A percentile compares a stretch with the other conserved stretches of the same genome.
phyloP scores from a whole-genome alignment of 257 asterid genomes.

The Nicotiana obtusifolia region DNA sequence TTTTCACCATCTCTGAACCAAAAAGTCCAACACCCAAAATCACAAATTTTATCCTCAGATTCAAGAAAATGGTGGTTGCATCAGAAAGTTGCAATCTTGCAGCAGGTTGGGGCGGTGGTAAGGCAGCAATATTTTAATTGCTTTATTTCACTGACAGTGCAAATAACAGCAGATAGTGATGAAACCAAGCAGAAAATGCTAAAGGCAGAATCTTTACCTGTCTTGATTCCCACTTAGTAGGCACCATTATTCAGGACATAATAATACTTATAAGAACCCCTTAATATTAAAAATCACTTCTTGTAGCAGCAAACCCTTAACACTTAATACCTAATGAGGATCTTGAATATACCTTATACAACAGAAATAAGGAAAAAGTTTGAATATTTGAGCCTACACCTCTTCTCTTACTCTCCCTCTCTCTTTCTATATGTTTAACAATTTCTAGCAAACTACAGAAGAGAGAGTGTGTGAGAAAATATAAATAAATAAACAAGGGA shows the following conservation, averaged over 20 bases:
- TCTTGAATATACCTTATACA: slow-evolving; percentile 28
- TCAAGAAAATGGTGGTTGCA: not conserved
- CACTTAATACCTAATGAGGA: slow-evolving; percentile 29
- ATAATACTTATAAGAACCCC: slow-evolving; percentile 18
- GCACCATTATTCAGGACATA: slow-evolving; percentile 23
- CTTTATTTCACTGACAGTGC: slow-evolving; percentile 17
- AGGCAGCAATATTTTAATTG: slow-evolving; percentile 12
- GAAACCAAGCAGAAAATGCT: slow-evolving; percentile 27
- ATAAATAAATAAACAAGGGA: not conserved
- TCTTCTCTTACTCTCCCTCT: not conserved
- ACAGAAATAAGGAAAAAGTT: not conserved
- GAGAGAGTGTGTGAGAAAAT: no score
- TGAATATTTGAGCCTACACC: not conserved
- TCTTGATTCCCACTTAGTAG: slow-evolving; percentile 41
- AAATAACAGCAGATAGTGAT: slow-evolving; percentile 31
- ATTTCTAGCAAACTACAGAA: not conserved
- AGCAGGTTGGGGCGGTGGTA: not conserved
- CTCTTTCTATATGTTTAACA: not conserved
- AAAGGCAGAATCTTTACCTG: slow-evolving; percentile 52
- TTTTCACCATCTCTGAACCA: slow-evolving; percentile 1
- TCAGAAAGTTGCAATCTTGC: not conserved
- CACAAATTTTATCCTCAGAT: slow-evolving; percentile 7
- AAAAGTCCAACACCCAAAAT: slow-evolving; percentile 1
- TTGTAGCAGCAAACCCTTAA: slow-evolving; percentile 52
- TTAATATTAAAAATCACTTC: slow-evolving; percentile 20